Evolutionary conservation across 768 basidiomycete species (phyloP), one percentile per base, ranked within the genome.

Genomic region (Auricularia heimuer): DNA sequence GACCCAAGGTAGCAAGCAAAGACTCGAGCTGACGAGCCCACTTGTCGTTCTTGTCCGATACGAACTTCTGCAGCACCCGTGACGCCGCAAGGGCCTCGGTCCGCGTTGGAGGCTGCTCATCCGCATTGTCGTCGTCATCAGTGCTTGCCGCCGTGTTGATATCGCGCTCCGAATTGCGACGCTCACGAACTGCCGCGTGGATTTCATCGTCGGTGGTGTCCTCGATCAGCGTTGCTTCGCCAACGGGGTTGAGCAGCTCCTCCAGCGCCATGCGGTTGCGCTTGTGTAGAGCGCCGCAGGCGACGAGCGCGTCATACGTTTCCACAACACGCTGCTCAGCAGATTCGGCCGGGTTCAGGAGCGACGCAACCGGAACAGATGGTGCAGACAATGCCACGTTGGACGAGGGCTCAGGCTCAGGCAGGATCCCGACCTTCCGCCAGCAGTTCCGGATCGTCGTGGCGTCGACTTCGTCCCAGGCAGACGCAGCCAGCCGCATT

Each of bases 401-500:
- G 24, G 51, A 39, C 12, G 39, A 6, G 12, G 39, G 8, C 8
- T 39, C 39, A 12, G 51, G 51, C 10, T 65, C 62, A 58, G 61
- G 33, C 21, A 76, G 66, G 67, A 78, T 79, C 7, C 73, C 71
- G 4, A 76, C 67, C 37, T 79, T 75, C 1, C 34, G 24, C 78
- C 78, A 80, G 67, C 77, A 79, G 63, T 79, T 73, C n/a, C 62
- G 44, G 42, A 80, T 77, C 8, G 76, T 77, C 3, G 69, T 69
- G 0, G 69, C 64, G 34, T 74, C 68, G 3, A 79, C 75, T 1
- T 72, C 68, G 3, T 64, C 29, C 78, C 79, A 79, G 1, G 77
- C 77, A 12, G 47, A 29, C 12, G 75, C 66, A 1, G 75, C 75
- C 0, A 79, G 51, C 0, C 69, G 67, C 78, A 79, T 79, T 12